Conservation (phyloP, 208 protist genomes). For the Porcisia hertigi region DNA sequence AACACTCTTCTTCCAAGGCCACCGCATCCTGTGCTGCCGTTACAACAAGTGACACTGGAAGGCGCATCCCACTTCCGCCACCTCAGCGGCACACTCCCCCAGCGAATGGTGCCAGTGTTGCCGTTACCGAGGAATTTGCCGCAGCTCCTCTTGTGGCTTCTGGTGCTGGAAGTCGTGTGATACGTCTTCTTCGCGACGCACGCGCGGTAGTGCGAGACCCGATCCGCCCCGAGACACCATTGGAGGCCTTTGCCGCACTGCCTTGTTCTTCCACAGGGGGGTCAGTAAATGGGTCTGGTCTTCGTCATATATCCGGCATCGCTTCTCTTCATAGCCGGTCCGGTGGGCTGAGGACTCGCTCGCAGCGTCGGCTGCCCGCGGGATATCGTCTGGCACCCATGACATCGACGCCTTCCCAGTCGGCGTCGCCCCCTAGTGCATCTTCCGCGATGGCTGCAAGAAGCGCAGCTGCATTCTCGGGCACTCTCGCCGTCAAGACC, state of each 20-base stretch:
- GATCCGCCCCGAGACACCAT: constrained; percentile 59
- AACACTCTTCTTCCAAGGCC: background rate
- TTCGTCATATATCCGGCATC: background rate
- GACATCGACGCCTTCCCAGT: background rate
- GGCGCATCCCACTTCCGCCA: constrained; percentile 15
- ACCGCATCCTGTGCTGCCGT: background rate
- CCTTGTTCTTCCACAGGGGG: background rate
- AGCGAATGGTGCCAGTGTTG: background rate
- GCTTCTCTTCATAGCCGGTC: constrained; percentile 4
- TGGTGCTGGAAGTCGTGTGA: constrained; percentile 46
- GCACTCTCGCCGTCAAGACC: background rate
- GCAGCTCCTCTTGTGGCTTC: constrained; percentile 1
- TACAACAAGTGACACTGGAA: background rate
- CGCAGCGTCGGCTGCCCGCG: constrained; percentile 29
- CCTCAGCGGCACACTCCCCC: background rate
- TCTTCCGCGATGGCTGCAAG: background rate
- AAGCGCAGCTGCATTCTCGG: background rate
- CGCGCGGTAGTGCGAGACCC: constrained; percentile 53
- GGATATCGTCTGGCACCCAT: constrained; percentile 36
- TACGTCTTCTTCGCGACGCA: constrained; percentile 59
- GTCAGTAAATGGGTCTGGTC: background rate
- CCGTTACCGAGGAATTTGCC: background rate
- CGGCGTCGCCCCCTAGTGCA: background rate
- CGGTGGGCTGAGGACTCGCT: constrained; percentile 6
- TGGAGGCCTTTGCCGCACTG: constrained; percentile 11